Conservation (phyloP, 2,329 filamentous ascomycete species). For the Colletotrichum karsti region DNA sequence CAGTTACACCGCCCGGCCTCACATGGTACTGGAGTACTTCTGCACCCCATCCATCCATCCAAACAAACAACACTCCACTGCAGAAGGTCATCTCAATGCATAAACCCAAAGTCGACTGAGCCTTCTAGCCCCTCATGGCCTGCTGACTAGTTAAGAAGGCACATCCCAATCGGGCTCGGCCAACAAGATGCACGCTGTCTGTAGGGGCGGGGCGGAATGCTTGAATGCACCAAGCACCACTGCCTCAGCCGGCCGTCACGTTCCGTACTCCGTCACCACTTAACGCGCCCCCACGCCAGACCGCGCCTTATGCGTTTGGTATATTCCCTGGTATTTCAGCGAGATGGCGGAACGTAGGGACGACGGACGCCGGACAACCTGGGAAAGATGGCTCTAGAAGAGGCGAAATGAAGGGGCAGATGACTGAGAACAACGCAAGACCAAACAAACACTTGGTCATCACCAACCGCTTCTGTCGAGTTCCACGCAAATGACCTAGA, state of each 20-base stretch:
- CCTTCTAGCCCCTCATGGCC: not conserved
- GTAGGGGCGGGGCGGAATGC: slow-evolving; percentile 20
- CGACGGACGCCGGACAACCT: not conserved
- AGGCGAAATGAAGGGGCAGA: too few species aligned
- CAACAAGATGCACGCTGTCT: not conserved
- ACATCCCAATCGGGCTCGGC: slow-evolving; percentile 5
- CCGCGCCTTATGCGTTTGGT: not conserved
- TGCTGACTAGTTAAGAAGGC: slow-evolving; percentile 6
- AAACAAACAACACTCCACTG: not conserved
- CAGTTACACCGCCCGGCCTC: slow-evolving; percentile 18
- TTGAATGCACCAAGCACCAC: slow-evolving; percentile 6
- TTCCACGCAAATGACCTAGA: too few species aligned
- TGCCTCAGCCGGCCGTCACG: not conserved
- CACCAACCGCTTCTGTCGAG: too few species aligned
- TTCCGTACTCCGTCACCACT: not conserved
- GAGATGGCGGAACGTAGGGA: not conserved
- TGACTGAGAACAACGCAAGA: too few species aligned
- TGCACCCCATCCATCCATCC: not conserved
- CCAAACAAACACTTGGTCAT: too few species aligned
- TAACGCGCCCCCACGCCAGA: slow-evolving; percentile 18
- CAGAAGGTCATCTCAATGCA: not conserved
- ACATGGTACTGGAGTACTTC: not conserved
- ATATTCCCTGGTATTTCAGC: not conserved
- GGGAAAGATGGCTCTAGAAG: not conserved
- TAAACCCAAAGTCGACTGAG: not conserved